Conservation (phyloP, 2,329 filamentous ascomycete genomes). For the Neonectria punicea region DNA sequence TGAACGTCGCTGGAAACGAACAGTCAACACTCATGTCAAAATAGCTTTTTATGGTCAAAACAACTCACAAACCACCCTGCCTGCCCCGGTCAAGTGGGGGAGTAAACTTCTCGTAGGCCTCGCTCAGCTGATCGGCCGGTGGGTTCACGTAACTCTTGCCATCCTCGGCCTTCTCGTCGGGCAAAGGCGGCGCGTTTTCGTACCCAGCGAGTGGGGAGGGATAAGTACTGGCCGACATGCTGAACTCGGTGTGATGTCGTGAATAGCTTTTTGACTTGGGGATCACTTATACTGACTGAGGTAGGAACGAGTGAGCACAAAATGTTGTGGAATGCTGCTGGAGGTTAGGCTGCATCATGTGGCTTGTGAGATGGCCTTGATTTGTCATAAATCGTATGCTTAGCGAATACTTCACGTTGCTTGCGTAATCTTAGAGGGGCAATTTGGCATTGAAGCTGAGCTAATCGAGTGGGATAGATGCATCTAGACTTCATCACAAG, state of each 20-base stretch:
- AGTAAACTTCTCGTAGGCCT: slow-evolving; percentile 76
- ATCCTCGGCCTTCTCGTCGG: slow-evolving; percentile 71
- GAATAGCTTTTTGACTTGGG: background rate
- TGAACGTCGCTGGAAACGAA: slow-evolving; percentile 72
- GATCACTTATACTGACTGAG: background rate
- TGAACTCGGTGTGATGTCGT: background rate
- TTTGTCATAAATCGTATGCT: background rate
- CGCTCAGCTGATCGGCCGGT: slow-evolving; percentile 67
- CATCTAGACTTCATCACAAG: background rate
- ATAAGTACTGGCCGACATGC: slow-evolving; percentile 37
- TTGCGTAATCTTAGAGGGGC: background rate
- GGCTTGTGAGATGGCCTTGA: background rate
- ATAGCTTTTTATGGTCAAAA: background rate
- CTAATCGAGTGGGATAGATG: background rate
- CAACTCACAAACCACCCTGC: slow-evolving; percentile 76
- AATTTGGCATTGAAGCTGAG: background rate
- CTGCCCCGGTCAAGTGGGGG: slow-evolving; percentile 73
- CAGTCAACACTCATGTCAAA: background rate
- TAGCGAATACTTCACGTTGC: background rate
- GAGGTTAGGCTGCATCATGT: background rate
- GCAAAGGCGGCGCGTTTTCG: slow-evolving; percentile 64
- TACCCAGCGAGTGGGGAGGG: slow-evolving; percentile 67
- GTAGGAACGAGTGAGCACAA: background rate
- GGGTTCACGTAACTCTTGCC: slow-evolving; percentile 82
- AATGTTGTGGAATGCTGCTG: background rate